Conservation (phyloP, 441 rosid genomes). For the Adansonia grandidieri region DNA sequence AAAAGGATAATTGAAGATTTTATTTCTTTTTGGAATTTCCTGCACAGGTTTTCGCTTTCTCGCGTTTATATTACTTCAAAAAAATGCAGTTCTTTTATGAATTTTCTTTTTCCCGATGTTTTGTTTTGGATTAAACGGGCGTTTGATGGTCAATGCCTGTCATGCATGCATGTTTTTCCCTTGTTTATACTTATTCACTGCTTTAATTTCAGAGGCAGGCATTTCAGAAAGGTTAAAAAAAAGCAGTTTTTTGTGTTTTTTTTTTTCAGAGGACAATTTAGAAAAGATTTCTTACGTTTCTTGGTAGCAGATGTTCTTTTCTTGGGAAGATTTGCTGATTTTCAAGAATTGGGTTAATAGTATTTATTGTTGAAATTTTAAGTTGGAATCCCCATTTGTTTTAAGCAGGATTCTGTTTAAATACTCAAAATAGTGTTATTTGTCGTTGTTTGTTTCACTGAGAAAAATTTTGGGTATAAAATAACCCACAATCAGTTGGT, state of each 20-base stretch:
- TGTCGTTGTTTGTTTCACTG: not conserved
- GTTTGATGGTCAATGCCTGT: not conserved
- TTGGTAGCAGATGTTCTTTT: not conserved
- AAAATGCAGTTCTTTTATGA: not conserved
- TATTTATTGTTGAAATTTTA: conserved; percentile 14
- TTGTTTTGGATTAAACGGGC: conserved; percentile 2
- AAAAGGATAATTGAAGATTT: not conserved
- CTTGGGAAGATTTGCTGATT: not conserved
- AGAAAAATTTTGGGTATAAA: not conserved
- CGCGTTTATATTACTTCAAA: not conserved
- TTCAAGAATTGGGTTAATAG: conserved; percentile 1
- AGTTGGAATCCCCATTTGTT: not conserved
- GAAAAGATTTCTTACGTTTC: conserved; percentile 1
- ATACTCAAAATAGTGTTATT: not conserved
- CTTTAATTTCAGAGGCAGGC: not conserved
- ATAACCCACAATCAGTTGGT: not conserved
- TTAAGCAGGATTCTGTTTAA: not conserved
- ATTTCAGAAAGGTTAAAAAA: not conserved
- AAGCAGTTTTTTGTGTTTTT: not conserved
- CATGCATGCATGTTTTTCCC: conserved; percentile 2
- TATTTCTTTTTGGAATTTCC: not conserved
- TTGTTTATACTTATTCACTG: not conserved
- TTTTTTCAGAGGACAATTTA: not conserved
- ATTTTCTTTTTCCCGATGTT: not conserved
- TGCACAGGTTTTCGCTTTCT: not conserved